These are phyloP conservation scores for Pezicula carpinea DNA, from an alignment of 2,329 filamentous ascomycete species.

Conservation along the genomic window DNA sequence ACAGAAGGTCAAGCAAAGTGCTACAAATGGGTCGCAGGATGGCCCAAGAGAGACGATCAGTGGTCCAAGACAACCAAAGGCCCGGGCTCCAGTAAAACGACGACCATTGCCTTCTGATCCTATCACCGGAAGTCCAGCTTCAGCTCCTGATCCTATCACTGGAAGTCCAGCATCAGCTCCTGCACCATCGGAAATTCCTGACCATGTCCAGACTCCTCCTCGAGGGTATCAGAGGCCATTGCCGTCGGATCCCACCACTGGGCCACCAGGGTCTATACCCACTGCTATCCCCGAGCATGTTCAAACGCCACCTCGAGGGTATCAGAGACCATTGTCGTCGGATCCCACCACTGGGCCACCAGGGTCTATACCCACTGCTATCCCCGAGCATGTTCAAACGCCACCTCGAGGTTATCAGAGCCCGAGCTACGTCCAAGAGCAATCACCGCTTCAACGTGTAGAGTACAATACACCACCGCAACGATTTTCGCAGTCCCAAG, in stretches of 20 bases:
- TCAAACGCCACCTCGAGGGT: constrained; percentile 31
- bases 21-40: constrained; percentile 31
- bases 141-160: constrained; percentile 17
- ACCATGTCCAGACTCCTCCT: constrained; percentile 20
- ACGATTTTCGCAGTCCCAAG: constrained; percentile 15
- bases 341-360: constrained; percentile 36
- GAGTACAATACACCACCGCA: constrained; percentile 34
- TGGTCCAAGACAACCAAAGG: constrained; percentile 39
- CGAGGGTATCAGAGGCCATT: constrained; percentile 38
- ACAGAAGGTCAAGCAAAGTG: constrained; percentile 40
- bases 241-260: constrained; percentile 44
- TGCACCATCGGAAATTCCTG: constrained; percentile 29
- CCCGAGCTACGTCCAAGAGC: constrained; percentile 40
- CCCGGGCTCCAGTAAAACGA: constrained; percentile 67
- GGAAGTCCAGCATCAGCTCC: constrained; percentile 40
- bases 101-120: constrained; percentile 81
- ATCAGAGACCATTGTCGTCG: constrained; percentile 41
- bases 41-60: constrained; percentile 30
- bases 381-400: constrained; percentile 40
- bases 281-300: constrained; percentile 24
- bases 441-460: constrained; percentile 47
- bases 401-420: constrained; percentile 44
- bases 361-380: constrained; percentile 24
- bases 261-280: constrained; percentile 22
- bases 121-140: constrained; percentile 43